Evolutionary conservation across 2,329 filamentous ascomycete species (phyloP).

Genomic region (Botrytis sinoallii): DNA sequence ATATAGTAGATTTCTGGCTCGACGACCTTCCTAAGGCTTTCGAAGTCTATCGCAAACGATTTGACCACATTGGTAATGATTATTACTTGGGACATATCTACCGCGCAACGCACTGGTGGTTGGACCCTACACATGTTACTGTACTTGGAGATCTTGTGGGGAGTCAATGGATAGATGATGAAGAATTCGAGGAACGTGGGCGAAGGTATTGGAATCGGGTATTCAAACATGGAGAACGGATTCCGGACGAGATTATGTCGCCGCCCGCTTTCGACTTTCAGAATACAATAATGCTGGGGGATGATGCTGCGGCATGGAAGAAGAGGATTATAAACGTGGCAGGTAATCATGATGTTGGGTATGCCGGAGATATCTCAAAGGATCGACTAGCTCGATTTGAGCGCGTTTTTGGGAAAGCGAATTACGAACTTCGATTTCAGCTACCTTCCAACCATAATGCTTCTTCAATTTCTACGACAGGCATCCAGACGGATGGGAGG

Average conservation of each 20-base stretch:
- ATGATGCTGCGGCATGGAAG: slow-evolving; percentile 60
- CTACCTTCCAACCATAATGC: slow-evolving; percentile 43
- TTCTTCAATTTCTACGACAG: slow-evolving; percentile 37
- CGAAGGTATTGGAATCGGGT: slow-evolving; percentile 77
- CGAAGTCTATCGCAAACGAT: slow-evolving; percentile 67
- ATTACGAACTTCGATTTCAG: slow-evolving; percentile 82
- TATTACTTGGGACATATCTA: slow-evolving; percentile 93
- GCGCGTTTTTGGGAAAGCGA: slow-evolving; percentile 76
- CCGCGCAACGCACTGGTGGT: slow-evolving; percentile 78
- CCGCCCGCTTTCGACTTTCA: slow-evolving; percentile 44
- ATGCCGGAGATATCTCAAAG: slow-evolving; percentile 84
- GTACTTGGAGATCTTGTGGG: slow-evolving; percentile 90
- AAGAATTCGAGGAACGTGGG: slow-evolving; percentile 74
- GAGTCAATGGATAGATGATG: slow-evolving; percentile 89
- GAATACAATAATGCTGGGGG: slow-evolving; percentile 34
- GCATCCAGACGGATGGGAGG: slow-evolving; percentile 45
- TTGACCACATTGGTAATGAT: slow-evolving; percentile 93
- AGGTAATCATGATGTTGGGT: slow-evolving; percentile 96
- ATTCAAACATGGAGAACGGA: slow-evolving; percentile 64
- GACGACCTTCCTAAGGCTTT: slow-evolving; percentile 68
- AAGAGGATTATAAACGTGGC: slow-evolving; percentile 80
- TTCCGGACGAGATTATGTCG: slow-evolving; percentile 55
- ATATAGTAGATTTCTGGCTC: slow-evolving; percentile 57
- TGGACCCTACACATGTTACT: slow-evolving; percentile 77
- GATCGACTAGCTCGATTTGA: slow-evolving; percentile 78